Conservation (phyloP, 176 grass and related monocot genomes). For the Eragrostis curvula region DNA sequence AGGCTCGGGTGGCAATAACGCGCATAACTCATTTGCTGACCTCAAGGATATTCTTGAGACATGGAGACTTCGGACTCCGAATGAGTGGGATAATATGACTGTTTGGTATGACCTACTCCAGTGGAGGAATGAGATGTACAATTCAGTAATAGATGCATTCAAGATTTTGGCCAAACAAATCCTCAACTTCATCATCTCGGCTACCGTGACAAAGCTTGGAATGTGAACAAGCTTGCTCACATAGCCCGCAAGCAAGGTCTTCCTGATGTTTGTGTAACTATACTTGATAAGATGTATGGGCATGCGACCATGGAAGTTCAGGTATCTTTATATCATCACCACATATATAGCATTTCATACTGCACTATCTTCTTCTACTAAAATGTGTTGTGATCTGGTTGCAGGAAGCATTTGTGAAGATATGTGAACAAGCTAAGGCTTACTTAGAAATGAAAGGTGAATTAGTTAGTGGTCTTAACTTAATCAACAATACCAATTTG, state of each 20-base stretch:
- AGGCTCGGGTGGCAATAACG: conserved; percentile 77
- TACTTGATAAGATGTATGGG: conserved; percentile 99
- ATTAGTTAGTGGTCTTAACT: conserved; percentile 87
- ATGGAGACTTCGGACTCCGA: conserved; percentile 94
- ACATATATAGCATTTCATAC: conserved; percentile 3
- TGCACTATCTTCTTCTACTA: conserved; percentile 13
- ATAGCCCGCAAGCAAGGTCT: conserved; percentile 96
- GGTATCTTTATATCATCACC: conserved; percentile 52
- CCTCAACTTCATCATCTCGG: conserved; percentile 99
- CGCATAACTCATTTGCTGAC: conserved; percentile 79
- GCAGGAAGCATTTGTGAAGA: conserved; percentile 99
- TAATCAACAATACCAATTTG: conserved; percentile 94
- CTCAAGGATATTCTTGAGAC: conserved; percentile 99
- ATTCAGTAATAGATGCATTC: conserved; percentile 98
- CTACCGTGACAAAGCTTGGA: conserved; percentile 98
- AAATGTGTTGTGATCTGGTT: conserved; percentile 35
- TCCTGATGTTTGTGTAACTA: conserved; percentile 95
- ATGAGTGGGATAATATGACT: conserved; percentile 96
- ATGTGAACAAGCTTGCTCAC: conserved; percentile 98
- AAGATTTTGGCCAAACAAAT: conserved; percentile 92
- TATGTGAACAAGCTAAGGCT: conserved; percentile 98
- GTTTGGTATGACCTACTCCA: conserved; percentile 99
- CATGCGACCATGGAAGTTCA: conserved; percentile 99
- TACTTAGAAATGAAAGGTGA: conserved; percentile 98
- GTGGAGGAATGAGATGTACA: conserved; percentile 99